Base-by-base conservation (phyloP, 2,329 filamentous ascomycete species). In the Elsinoe australis region DNA sequence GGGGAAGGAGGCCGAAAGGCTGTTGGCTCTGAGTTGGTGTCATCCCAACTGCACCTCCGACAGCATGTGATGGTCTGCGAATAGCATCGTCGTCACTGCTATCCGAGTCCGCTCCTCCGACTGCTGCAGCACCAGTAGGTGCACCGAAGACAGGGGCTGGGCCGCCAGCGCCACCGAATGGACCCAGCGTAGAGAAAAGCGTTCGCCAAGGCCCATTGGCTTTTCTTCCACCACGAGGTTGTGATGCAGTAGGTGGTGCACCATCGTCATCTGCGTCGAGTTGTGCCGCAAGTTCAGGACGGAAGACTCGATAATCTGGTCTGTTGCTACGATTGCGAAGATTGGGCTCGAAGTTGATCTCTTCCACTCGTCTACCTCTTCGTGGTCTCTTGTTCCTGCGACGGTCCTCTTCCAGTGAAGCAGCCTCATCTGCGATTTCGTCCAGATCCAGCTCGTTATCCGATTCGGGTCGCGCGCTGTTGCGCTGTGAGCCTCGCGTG, bases 51-150 rank as follows among this genome's bases (percentile, higher is more conserved):
- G 81, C 76, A 36, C 82, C 85, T 36, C 71, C 73, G 42, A 73
- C 54, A 18, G 52, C 69, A 64, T 65, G 74, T 42, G 64, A 61
- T 58, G 74, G 78, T 51, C 83, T 78, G 54, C 82, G 79, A 54
- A 77, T 74, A 66, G 79, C 80, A 60, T 98, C 92, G 56, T 98
- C 92, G 58, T 98, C 92, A 63, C 92, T 98, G 64, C 88, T 95
- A 62, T 98, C 92, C 4, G 90, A 95, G 59, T 96, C 92, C 6
- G 82, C 85, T 47, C 84, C 86, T 21, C 83, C 88, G 52, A 79
- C 79, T 17, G 85, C 85, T 9, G 78, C 83, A 34, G 79, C 79
- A 49, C 82, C 84, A 71, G 82, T 85, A 4, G 85, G 82, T 1
- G 86, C 87, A 52, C 74, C 80, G 49, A 90, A 76, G 9, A 92